Conservation (phyloP, 1,284 basidiomycete species). For the Ustilago lituana region DNA sequence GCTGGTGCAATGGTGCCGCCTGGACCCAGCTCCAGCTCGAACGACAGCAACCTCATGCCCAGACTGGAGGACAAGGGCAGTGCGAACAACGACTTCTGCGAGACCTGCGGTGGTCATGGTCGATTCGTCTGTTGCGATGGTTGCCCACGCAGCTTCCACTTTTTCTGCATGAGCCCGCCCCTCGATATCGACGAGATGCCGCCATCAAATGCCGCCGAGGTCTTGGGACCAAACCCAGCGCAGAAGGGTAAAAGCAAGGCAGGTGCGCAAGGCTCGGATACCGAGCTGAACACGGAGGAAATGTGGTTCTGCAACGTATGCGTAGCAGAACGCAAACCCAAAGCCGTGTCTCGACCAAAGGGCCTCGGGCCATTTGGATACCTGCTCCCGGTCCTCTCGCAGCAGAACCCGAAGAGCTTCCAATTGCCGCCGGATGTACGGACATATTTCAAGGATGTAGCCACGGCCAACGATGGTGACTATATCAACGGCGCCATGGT, state of each 20-base stretch:
- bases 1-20: conserved; percentile 32
- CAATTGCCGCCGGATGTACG: conserved; percentile 89
- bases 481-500: conserved; percentile 75
- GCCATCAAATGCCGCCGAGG: conserved; percentile 47
- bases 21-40: conserved; percentile 15
- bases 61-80: conserved; percentile 37
- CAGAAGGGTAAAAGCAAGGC: conserved; percentile 38
- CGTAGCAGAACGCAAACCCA: conserved; percentile 62
- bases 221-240: conserved; percentile 25
- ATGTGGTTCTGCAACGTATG: conserved; percentile 92
- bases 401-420: conserved; percentile 80
- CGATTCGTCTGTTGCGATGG: conserved; percentile 90
- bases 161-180: conserved; percentile 94
- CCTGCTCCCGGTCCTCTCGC: conserved; percentile 76
- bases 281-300: conserved; percentile 71
- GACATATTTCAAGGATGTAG: conserved; percentile 80
- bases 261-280: conserved; percentile 9
- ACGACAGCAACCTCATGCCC: conserved; percentile 23
- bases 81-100: conserved; percentile 94
- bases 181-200: conserved; percentile 85
- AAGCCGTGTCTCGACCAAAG: conserved; percentile 37
- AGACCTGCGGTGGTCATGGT: conserved; percentile 78
- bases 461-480: conserved; percentile 64
- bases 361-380: conserved; percentile 69
- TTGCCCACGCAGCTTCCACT: conserved; percentile 93